phyloP scores from a whole-genome alignment of 2,329 filamentous ascomycete genomes.

The Lachnellula suecica region DNA sequence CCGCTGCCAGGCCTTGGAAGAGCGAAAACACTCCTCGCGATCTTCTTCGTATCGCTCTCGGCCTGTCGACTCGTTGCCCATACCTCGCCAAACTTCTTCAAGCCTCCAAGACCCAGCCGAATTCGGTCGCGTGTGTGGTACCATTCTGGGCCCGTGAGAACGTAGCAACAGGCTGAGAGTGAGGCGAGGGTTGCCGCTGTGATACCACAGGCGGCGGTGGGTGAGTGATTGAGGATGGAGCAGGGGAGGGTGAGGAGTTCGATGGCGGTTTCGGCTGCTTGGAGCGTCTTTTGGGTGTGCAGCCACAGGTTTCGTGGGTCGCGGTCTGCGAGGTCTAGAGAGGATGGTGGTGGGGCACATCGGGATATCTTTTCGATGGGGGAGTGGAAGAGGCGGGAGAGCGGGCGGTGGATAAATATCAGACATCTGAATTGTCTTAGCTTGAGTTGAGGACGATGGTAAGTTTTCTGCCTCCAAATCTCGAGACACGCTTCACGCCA shows the following conservation, averaged over 20 bases:
- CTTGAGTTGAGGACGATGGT: neutral
- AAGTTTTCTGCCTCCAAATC: neutral
- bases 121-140: conserved; percentile 51
- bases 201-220: conserved; percentile 56
- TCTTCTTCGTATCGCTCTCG: conserved; percentile 43
- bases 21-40: conserved; percentile 20
- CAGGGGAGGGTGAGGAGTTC: conserved; percentile 53
- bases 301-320: conserved; percentile 20
- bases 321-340: neutral
- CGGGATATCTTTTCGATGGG: conserved; percentile 19
- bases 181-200: conserved; percentile 57
- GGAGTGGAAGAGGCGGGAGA: conserved; percentile 24
- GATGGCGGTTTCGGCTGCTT: conserved; percentile 57
- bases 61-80: conserved; percentile 58
- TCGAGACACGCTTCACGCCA: neutral
- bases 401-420: conserved; percentile 26
- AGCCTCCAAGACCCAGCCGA: conserved; percentile 56
- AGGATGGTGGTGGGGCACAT: conserved; percentile 19
- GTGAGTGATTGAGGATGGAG: conserved; percentile 53
- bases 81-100: conserved; percentile 53
- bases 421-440: conserved; percentile 12
- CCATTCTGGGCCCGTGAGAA: conserved; percentile 40
- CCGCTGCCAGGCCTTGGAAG: neutral
- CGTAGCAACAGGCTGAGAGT: conserved; percentile 57
- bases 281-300: conserved; percentile 61